Base-by-base conservation (phyloP, 257 asterid genomes). In the Solanum sparsipilum region DNA sequence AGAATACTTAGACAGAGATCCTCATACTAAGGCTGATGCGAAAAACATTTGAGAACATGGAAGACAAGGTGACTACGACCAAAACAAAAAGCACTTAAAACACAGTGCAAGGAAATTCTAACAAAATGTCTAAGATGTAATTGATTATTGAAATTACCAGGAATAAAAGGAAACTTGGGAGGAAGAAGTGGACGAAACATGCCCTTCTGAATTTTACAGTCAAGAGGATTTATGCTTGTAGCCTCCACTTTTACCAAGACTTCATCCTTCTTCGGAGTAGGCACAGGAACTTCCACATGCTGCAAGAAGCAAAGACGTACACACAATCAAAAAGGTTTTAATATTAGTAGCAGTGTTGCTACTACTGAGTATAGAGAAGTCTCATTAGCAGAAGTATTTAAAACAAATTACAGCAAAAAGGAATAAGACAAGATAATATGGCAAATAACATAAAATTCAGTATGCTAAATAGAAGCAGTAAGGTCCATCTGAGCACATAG, bases 181-280 rank as follows among this genome's bases (percentile, higher is more conserved):
- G 96, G 93, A 67, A 93, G 29, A 27, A 94, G 2, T 65, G 94
- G 96, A 60, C 94, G 92, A 15, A 90, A 41, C 84, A 88, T 6
- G 92, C 99, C 98, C 86, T 93, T 94, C 92, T 94, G 90, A 18
- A 91, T 89, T 84, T 91, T 94, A 93, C 93, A 92, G 76, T 96
- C 98, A 79, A 94, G 83, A 3, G 96, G 96, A 88, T 96, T 96
- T 60, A 96, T 58, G 90, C 96, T 93, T 36, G 90, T 85, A 8
- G 98, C 98, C 87, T 94, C 97, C 92, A 96, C 34, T 82, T 93
- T 96, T 44, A 95, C 86, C 91, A 96, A 85, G 44, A 94, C 88
- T 90, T 96, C 98, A 56, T 91, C 96, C 44, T 93, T 94, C 20
- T 76, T 83, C 4, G 96, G 94, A 48, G 87, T 87, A 36, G 98